Base-by-base conservation (phyloP, 306 rosid genomes). In the Pterocarpus santalinus region DNA sequence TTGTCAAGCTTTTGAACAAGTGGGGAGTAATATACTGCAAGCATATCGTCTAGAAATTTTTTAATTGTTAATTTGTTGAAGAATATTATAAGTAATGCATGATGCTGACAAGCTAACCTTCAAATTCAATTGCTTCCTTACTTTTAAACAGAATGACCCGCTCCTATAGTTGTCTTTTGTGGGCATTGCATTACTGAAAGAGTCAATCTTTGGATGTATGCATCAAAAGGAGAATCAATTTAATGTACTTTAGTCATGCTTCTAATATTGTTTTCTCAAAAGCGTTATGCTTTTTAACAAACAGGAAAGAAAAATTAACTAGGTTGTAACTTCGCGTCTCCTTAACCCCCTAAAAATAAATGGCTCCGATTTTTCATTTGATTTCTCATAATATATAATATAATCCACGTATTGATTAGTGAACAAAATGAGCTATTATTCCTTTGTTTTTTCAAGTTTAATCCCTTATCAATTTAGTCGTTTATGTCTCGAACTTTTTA, bases 1-100 rank as follows among this genome's bases (percentile, higher is more conserved):
- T 76, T 39, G 57, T 62, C 34, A 73, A 82, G 73, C 73, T 91
- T 78, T 78, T 79, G 52, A 61, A 72, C 83, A 89, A 86, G 67
- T 86, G 64, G 90, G 66, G 28, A 69, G 61, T 73, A 81, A 60
- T 81, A 78, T 77, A 83, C 32, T 78, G 4, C 14, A 64, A n/a
- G 6, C 51, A 65, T 73, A 70, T 61, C 51, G 8, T 79, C 16
- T 57, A 77, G 66, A 72, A 34, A 61, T 67, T 58, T 72, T 49
- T 43, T 55, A n/a, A 55, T 36, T 67, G 69, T 64, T 53, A 66
- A 65, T 79, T 28, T 74, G 52, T 62, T 28, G 13, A 44, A 49
- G 53, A 65, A 71, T 69, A 68, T 15, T 77, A 67, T 52, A 66
- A 47, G 53, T 55, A 28, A 72, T 70, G 61, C 12, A 78, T 51